phyloP scores from a whole-genome alignment of 441 rosid species.

The Metrosideros polymorpha region DNA sequence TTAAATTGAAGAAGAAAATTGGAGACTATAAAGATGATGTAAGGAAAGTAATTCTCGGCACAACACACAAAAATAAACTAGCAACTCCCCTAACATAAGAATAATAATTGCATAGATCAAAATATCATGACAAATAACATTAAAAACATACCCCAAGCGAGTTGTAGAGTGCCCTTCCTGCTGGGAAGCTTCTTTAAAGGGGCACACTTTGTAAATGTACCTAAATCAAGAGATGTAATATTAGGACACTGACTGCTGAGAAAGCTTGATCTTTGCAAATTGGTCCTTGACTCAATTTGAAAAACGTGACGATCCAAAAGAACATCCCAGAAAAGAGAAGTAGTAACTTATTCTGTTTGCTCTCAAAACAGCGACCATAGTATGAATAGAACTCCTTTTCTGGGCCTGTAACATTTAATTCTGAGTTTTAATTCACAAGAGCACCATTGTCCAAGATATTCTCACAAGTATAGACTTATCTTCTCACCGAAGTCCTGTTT shows the following conservation, averaged over 20 bases:
- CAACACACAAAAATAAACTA: not conserved
- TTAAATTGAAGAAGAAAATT: not conserved
- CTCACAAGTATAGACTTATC: not conserved
- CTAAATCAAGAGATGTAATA: conserved; percentile 23
- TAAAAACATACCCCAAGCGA: conserved; percentile 55
- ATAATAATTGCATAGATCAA: not conserved
- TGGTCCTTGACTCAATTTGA: not conserved
- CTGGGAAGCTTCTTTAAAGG: conserved; percentile 79
- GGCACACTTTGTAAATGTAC: conserved; percentile 91
- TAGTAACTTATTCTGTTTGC: conserved; percentile 68
- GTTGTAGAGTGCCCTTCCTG: conserved; percentile 65
- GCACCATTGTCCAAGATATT: not conserved
- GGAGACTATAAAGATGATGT: not conserved
- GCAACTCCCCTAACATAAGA: not conserved
- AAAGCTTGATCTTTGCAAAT: not conserved
- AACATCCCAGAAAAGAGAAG: not conserved
- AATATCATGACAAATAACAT: not conserved
- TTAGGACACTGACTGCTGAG: not conserved
- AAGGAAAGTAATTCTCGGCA: not conserved
- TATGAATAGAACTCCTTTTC: conserved; percentile 91
- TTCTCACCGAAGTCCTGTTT: conserved; percentile 85
- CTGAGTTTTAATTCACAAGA: not conserved
- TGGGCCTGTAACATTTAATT: conserved; percentile 41
- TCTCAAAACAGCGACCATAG: conserved; percentile 72
- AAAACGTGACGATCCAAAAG: not conserved